Evolutionary conservation across 306 rosid species (phyloP), one percentile per base, ranked within the genome.

Genomic region (Ceratonia siliqua): DNA sequence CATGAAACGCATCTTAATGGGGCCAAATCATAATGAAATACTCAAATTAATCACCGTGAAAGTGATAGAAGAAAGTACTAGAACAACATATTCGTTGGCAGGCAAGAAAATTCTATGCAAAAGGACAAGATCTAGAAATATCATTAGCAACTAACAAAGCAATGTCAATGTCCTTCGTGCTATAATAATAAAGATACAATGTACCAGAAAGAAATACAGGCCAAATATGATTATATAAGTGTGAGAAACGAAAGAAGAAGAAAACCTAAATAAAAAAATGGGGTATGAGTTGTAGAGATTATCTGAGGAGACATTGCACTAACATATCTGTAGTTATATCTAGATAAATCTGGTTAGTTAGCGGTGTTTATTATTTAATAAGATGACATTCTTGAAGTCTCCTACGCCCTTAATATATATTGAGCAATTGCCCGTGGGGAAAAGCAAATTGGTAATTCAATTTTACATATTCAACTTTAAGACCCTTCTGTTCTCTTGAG

Each of bases 231-330:
- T 50, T 73, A 73, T 21, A 58, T 25, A 77, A 49, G 53, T 8
- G 28, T 53, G 57, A 62, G 39, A 48, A 48, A 38, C 8, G 33
- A 38, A 46, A 75, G 12, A 70, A 24, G 8, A 22, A 63, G 3
- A 5, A 62, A 12, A 32, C 33, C 53, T 62, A 43, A 0, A 27
- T 9, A 42, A 62, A 68, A 63, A 38, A 46, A 11, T 0, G 3
- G 58, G 43, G 72, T 67, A 41, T 82, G 82, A 82, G 85, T 35
- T 82, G 85, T 82, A 78, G 65, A 36, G 85, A 61, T 82, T 48
- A 73, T 58, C 13, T 49, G 45, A 52, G 15, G 79, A 54, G 75
- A 77, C 79, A 82, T 70, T 25, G 8, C 53, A 54, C 18, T 64
- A 10, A 5, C 59, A 64, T 21, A 81, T 76, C 38, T 38, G 2